Percentiles rank a stretch among this genome's conserved stretches.
These are phyloP conservation scores for Pterulicium gracile DNA, from an alignment of 1,284 basidiomycete genomes.

Conservation along the genomic window DNA sequence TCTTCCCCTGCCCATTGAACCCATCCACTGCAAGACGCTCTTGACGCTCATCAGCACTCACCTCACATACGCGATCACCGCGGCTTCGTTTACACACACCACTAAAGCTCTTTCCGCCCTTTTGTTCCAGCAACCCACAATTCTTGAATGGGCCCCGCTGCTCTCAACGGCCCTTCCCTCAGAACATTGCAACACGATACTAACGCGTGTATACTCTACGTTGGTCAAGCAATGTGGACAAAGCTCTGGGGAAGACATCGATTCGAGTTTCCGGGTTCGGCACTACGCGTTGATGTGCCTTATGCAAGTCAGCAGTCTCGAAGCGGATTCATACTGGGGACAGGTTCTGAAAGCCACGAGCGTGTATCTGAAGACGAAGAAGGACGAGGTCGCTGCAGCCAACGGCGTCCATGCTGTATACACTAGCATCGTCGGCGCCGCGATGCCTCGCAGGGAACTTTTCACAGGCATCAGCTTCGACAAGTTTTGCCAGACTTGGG, in stretches of 20 bases:
- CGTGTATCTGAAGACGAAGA: not conserved
- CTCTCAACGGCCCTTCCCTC: conserved; percentile 28
- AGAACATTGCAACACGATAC: conserved; percentile 44
- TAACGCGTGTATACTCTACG: conserved; percentile 46
- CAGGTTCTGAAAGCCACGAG: conserved; percentile 1
- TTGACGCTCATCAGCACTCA: not conserved
- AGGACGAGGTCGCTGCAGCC: not conserved
- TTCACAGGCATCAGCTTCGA: not conserved
- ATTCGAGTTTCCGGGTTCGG: conserved; percentile 34
- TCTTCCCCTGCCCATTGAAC: not conserved
- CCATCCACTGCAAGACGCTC: conserved; percentile 8
- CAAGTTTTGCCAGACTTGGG: not conserved
- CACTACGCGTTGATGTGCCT: conserved; percentile 37
- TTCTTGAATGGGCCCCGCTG: conserved; percentile 42
- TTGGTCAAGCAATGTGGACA: conserved; percentile 33
- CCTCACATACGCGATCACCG: not conserved
- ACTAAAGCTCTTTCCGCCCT: not conserved
- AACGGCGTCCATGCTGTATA: not conserved
- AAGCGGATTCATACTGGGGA: conserved; percentile 21
- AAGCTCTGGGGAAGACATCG: conserved; percentile 12
- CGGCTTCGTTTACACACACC: conserved; percentile 17
- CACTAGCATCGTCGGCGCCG: not conserved
- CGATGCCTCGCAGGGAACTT: not conserved
- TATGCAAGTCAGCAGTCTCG: conserved; percentile 29
- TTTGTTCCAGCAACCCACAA: conserved; percentile 19